These are phyloP conservation scores for Camellia granthamiana DNA, from an alignment of 148 eudicot genomes.

Conservation along the genomic window DNA sequence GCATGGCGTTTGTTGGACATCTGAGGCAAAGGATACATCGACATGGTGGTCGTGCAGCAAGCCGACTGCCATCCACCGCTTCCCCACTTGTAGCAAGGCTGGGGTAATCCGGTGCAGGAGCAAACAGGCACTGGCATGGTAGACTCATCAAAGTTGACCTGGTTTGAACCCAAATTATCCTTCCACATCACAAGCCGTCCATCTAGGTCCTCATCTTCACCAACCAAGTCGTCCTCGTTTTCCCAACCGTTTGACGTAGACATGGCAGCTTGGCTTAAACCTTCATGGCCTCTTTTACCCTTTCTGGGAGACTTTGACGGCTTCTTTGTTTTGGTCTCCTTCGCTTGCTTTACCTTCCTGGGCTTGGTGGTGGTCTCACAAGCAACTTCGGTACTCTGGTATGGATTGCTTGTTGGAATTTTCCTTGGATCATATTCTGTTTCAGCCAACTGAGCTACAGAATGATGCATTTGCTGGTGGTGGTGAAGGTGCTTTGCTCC, in stretches of 20 bases:
- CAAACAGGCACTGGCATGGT: constrained; percentile 47
- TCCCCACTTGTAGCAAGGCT: constrained; percentile 55
- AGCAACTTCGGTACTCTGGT: constrained; percentile 10
- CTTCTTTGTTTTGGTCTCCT: constrained; percentile 21
- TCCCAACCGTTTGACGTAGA: constrained; percentile 23
- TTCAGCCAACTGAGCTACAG: constrained; percentile 11
- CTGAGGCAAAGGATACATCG: constrained; percentile 44
- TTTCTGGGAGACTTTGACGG: constrained; percentile 20
- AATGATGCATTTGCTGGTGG: constrained; percentile 23
- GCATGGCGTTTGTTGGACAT: constrained; percentile 34
- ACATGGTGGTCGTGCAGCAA: constrained; percentile 42
- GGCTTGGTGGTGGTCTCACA: constrained; percentile 22
- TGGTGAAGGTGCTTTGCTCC: constrained; percentile 24
- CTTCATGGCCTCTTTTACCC: constrained; percentile 24
- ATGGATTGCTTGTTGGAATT: constrained; percentile 4
- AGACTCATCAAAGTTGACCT: constrained; percentile 37
- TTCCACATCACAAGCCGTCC: constrained; percentile 28
- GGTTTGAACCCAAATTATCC: constrained; percentile 34
- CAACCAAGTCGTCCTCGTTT: constrained; percentile 18
- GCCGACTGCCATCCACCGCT: constrained; percentile 51
- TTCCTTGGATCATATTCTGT: constrained; percentile 20
- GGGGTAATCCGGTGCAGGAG: constrained; percentile 46
- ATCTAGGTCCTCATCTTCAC: constrained; percentile 24
- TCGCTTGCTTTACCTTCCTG: constrained; percentile 30
- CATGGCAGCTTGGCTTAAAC: background rate